Base-by-base conservation (phyloP, 1,284 basidiomycete species). In the Ceratobasidium sp. region DNA sequence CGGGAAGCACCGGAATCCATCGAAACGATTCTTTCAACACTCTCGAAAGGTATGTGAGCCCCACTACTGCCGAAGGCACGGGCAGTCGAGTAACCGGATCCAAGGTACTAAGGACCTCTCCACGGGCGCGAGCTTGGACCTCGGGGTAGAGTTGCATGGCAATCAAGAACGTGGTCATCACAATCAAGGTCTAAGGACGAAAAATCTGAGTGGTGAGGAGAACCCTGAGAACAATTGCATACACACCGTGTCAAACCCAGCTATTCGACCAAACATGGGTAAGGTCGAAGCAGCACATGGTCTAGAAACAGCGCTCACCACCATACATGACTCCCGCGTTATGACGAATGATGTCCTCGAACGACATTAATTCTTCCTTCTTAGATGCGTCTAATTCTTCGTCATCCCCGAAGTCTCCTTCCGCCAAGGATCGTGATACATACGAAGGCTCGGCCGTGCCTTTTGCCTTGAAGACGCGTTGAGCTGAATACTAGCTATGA, bases 131-230 rank as follows among this genome's bases (percentile, higher is more conserved):
- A 21, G 69, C 46, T n/a, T 71, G 69, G 5, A 60, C 21, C 9
- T 59, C 32, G n/a, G 57, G 69, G 28, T 59, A 39, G 8, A 71
- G 43, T 26, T 71, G 69, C 69, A 59, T 71, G 14, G 57, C 69
- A 32, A 30, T 60, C 10, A 71, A 23, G 36, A 71, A 71, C 30
- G 55, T 59, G 23, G 36, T 32, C 43, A 71, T 34, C 3, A 57
- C 45, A 8, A 57, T 36, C 10, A 50, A 34, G 4, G 69, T 71
- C 69, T 71, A n/a, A 9, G 21, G 12, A 14, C n/a, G n/a, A n/a
- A n/a, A n/a, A n/a, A n/a, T n/a, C n/a, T n/a, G 18, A 8, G 32
- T 4, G 3, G 18, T 50, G 28, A 18, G 30, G 50, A 0, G 14
- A 18, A 16, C 8, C 23, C 41, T 1, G 6, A 26, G 30, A 5